A percentile compares a stretch with the other conserved stretches of the same genome.
Conservation (phyloP, 2,329 filamentous ascomycete species). For the Lachnellula subtilissima region DNA sequence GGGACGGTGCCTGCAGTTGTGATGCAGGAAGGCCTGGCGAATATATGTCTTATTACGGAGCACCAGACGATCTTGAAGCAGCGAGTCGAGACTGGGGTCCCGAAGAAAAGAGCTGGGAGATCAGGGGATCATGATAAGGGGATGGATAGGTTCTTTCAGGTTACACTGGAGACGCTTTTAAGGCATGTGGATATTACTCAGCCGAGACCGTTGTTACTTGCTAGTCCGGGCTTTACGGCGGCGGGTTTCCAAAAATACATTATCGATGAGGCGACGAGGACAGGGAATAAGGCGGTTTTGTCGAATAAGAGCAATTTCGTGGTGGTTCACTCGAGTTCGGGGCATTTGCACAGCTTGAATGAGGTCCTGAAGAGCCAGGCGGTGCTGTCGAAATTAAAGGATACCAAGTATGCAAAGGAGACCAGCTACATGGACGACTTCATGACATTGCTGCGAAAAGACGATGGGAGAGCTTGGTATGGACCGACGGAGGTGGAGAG, state of each 20-base stretch:
- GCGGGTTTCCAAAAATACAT: conserved; percentile 74
- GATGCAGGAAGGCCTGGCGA: conserved; percentile 83
- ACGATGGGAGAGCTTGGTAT: conserved; percentile 89
- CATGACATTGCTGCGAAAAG: conserved; percentile 68
- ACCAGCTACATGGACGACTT: conserved; percentile 82
- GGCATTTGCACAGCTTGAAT: conserved; percentile 80
- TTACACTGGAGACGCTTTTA: conserved; percentile 68
- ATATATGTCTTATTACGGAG: conserved; percentile 78
- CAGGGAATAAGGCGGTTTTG: conserved; percentile 64
- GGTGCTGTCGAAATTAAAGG: conserved; percentile 69
- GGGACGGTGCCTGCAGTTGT: conserved; percentile 86
- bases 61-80: conserved; percentile 73
- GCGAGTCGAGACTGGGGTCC: conserved; percentile 60
- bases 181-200: conserved; percentile 71
- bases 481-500: conserved; percentile 75
- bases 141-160: conserved; percentile 72
- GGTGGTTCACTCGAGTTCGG: conserved; percentile 79
- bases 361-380: conserved; percentile 81
- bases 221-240: conserved; percentile 85
- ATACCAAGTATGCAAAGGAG: conserved; percentile 85
- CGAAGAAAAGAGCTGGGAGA: conserved; percentile 60
- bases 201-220: conserved; percentile 72
- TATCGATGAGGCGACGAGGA: conserved; percentile 53
- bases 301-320: conserved; percentile 57
- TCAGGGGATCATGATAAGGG: conserved; percentile 63